Conservation (phyloP, 495 filamentous ascomycete species). For the Penicillium robsamsonii region DNA sequence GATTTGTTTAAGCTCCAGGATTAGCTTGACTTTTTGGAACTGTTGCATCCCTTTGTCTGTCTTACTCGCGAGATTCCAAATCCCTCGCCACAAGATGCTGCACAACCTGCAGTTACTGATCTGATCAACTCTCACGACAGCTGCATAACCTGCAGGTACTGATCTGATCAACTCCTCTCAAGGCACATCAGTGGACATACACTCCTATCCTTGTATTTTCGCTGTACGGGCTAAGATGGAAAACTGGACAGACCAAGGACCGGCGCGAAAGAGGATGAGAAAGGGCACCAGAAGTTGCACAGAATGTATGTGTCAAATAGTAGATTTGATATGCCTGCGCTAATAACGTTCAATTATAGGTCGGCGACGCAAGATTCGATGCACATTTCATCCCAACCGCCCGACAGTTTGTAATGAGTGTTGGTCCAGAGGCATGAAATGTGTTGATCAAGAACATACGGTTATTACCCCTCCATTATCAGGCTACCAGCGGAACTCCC, state of each 20-base stretch:
- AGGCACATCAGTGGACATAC: background rate
- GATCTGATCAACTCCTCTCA: background rate
- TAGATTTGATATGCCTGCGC: background rate
- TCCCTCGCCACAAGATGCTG: background rate
- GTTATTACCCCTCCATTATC: conserved; percentile 3
- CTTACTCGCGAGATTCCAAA: background rate
- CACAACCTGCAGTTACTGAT: background rate
- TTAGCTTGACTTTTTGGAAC: background rate
- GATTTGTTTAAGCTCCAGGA: background rate
- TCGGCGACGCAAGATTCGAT: conserved; percentile 43
- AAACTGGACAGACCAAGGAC: conserved; percentile 24
- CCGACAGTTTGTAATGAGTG: conserved; percentile 39
- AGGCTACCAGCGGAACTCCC: conserved; percentile 1
- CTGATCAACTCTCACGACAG: background rate
- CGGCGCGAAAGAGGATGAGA: conserved; percentile 39
- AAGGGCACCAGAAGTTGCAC: conserved; percentile 44
- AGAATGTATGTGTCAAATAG: conserved; percentile 30
- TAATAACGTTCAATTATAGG: conserved; percentile 20
- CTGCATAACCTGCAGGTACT: background rate
- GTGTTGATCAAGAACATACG: conserved; percentile 35
- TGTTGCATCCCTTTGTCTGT: background rate
- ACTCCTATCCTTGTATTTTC: background rate
- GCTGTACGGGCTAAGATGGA: conserved; percentile 14
- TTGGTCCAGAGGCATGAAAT: conserved; percentile 31
- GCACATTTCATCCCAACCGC: conserved; percentile 32